Percentiles rank a stretch among this genome's conserved stretches.
phyloP scores from a whole-genome alignment of 2,329 filamentous ascomycete genomes.

The Penicillium expansum region DNA sequence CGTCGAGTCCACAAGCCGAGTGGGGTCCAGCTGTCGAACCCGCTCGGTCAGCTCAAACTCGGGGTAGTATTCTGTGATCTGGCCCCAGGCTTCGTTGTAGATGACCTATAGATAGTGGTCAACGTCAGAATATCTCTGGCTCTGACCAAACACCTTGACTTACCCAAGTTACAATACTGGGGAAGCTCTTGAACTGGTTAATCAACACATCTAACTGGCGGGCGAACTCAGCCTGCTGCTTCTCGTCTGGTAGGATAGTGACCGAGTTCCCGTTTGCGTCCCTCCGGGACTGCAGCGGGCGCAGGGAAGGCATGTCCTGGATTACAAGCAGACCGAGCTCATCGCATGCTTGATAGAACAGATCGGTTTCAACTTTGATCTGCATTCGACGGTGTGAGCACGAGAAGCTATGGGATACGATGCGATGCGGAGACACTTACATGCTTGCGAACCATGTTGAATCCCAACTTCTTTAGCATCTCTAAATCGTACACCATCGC shows the following conservation, averaged over 20 bases:
- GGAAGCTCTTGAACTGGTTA: conserved; percentile 62
- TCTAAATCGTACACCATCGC: conserved; percentile 67
- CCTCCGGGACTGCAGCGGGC: conserved; percentile 32
- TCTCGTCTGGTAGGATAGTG: conserved; percentile 39
- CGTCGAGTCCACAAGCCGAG: conserved; percentile 61
- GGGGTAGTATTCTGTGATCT: conserved; percentile 51
- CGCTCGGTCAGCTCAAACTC: conserved; percentile 57
- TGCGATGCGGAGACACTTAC: conserved; percentile 40
- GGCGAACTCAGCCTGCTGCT: conserved; percentile 62
- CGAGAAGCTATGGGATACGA: not conserved
- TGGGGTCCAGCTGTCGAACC: conserved; percentile 59
- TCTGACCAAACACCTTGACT: conserved; percentile 10
- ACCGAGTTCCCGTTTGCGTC: not conserved
- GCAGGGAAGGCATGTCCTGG: conserved; percentile 68
- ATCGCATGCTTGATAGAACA: conserved; percentile 68
- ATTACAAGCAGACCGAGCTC: conserved; percentile 64
- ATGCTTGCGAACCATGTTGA: conserved; percentile 71
- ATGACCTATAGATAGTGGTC: conserved; percentile 49
- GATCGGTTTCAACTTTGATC: conserved; percentile 66
- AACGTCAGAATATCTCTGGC: not conserved
- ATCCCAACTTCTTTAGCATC: conserved; percentile 62
- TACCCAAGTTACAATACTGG: conserved; percentile 65
- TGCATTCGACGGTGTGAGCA: conserved; percentile 15
- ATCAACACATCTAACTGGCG: conserved; percentile 62
- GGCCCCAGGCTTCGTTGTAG: conserved; percentile 72